Conservation (phyloP, 805 yeast genomes). For the Saccharomyces kudriavzevii region DNA sequence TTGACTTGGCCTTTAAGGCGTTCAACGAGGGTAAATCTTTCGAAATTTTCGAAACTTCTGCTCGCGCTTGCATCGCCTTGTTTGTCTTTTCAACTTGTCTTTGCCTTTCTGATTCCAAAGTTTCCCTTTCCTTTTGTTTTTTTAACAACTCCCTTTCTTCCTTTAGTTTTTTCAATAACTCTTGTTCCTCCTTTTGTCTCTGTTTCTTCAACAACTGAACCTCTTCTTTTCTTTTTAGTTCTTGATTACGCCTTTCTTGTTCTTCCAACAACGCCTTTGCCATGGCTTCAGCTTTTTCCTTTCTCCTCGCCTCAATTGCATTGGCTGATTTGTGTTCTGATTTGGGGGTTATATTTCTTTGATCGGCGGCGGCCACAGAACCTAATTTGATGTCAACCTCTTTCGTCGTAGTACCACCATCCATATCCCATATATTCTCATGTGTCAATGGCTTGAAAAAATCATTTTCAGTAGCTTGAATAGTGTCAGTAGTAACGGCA, state of each 20-base stretch:
- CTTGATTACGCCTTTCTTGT: constrained; percentile 10
- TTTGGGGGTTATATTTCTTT: neutral
- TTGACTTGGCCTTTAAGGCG: neutral
- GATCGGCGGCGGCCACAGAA: neutral
- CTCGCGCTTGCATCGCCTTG: neutral
- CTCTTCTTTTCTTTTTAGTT: constrained; percentile 8
- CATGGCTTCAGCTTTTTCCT: constrained; percentile 17
- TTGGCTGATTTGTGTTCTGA: neutral
- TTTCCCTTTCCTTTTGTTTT: neutral
- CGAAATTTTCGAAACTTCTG: neutral
- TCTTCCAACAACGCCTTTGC: constrained; percentile 17
- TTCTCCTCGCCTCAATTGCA: constrained; percentile 4
- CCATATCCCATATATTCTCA: constrained; percentile 3
- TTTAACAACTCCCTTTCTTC: constrained; percentile 1
- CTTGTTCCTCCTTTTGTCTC: constrained; percentile 5
- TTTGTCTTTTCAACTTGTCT: neutral
- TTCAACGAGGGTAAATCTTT: neutral
- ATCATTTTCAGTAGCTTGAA: neutral
- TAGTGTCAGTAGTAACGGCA: constrained; percentile 1
- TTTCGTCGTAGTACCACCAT: constrained; percentile 5
- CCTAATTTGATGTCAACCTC: constrained; percentile 9
- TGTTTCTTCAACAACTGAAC: constrained; percentile 9
- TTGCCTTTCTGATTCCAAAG: neutral
- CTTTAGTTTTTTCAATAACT: constrained; percentile 4
- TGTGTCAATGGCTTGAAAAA: constrained; percentile 2